Conservation (phyloP, 352 stramenopile genomes). For the Phytophthora meadii region DNA sequence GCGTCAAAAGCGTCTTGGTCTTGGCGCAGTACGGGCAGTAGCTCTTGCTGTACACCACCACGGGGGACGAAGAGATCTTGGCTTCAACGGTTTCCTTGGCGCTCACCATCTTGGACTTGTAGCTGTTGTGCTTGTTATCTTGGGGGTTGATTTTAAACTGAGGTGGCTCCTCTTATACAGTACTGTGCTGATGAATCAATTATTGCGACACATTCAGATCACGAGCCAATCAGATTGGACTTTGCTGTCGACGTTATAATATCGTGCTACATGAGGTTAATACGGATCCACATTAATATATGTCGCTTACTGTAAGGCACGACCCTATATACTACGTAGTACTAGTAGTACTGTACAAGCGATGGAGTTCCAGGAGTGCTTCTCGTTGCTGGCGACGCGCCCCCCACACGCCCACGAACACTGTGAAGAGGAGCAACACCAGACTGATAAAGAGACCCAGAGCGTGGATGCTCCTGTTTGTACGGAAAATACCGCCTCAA, state of each 20-base stretch:
- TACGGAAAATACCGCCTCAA: not conserved
- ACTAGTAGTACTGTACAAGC: too few species aligned
- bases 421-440: slow-evolving; percentile 50
- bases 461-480: not conserved
- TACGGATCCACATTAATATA: too few species aligned
- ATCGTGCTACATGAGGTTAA: too few species aligned
- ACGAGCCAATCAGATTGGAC: too few species aligned
- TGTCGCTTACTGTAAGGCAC: too few species aligned
- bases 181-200: too few species aligned
- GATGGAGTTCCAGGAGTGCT: slow-evolving; percentile 79
- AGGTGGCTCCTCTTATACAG: too few species aligned
- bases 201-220: too few species aligned
- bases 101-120: slow-evolving; percentile 52
- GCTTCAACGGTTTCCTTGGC: slow-evolving; percentile 72
- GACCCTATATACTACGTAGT: too few species aligned
- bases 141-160: slow-evolving; percentile 17
- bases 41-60: slow-evolving; percentile 94
- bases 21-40: slow-evolving; percentile 95
- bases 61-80: slow-evolving; percentile 55
- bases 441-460: not conserved
- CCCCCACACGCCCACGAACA: slow-evolving; percentile 63
- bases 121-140: slow-evolving; percentile 6
- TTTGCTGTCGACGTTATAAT: too few species aligned
- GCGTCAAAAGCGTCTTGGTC: slow-evolving; percentile 67
- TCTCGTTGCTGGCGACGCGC: slow-evolving; percentile 67